A percentile compares a stretch with the other conserved stretches of the same genome.
These are phyloP conservation scores for Heterobasidion irregulare DNA, from an alignment of 1,284 basidiomycete genomes.

Conservation along the genomic window DNA sequence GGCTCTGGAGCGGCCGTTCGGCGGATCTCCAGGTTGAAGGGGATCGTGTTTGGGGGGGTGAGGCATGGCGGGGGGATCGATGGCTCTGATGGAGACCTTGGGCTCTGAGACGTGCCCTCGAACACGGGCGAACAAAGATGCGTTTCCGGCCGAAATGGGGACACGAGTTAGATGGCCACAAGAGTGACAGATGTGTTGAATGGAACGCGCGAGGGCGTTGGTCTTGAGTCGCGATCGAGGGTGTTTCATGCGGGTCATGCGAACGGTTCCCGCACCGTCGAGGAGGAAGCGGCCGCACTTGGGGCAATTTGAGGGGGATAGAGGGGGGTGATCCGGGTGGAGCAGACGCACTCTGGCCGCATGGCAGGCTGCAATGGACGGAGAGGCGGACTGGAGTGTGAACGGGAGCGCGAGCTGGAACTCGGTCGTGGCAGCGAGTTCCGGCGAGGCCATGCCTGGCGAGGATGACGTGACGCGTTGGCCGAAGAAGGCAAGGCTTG, in stretches of 20 bases:
- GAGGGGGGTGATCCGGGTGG: slow-evolving; percentile 19
- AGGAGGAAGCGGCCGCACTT: slow-evolving; percentile 42
- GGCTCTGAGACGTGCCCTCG: neutral
- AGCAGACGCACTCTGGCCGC: slow-evolving; percentile 27
- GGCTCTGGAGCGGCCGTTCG: neutral
- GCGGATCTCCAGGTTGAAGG: neutral
- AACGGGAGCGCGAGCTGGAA: slow-evolving; percentile 42
- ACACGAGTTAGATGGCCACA: slow-evolving; percentile 12
- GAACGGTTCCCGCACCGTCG: slow-evolving; percentile 18
- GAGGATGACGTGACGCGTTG: neutral
- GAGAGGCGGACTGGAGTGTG: slow-evolving; percentile 38
- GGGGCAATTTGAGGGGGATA: slow-evolving; percentile 30
- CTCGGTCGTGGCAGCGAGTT: slow-evolving; percentile 25
- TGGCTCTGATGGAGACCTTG: neutral
- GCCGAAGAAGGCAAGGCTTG: neutral
- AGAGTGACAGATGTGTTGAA: slow-evolving; percentile 9
- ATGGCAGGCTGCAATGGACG: slow-evolving; percentile 54
- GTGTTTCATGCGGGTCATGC: slow-evolving; percentile 13
- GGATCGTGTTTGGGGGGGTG: neutral
- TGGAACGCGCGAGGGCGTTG: neutral
- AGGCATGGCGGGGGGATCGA: neutral
- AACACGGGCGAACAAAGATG: neutral
- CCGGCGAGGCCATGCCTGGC: neutral
- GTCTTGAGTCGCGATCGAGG: slow-evolving; percentile 3
- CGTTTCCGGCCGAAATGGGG: slow-evolving; percentile 7